Conservation (phyloP, 805 yeast genomes). For the Crinitomyces ghanaensis region DNA sequence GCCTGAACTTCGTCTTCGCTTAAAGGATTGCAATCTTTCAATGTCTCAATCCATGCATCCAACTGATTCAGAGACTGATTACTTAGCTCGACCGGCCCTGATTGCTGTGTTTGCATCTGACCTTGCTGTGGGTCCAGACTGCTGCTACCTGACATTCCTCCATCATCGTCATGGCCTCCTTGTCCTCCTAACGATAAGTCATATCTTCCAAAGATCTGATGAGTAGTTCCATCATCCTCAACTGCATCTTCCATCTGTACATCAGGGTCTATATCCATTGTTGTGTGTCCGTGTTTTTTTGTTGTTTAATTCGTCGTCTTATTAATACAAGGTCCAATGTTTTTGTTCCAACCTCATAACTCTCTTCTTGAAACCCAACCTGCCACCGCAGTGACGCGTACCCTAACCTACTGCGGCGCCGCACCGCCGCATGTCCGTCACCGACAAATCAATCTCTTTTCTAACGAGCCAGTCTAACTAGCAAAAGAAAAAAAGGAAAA, state of each 20-base stretch:
- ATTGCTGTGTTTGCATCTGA: conserved; percentile 23
- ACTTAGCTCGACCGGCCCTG: conserved; percentile 42
- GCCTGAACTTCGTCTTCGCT: conserved; percentile 69
- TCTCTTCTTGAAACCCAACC: not conserved
- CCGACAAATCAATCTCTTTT: no score
- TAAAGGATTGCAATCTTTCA: conserved; percentile 30
- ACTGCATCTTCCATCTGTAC: conserved; percentile 29
- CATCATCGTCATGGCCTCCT: conserved; percentile 33
- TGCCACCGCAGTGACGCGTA: no score
- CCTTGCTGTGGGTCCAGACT: conserved; percentile 5
- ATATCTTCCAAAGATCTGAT: conserved; percentile 7
- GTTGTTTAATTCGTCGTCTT: no score
- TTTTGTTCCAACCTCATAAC: no score
- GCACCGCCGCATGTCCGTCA: no score
- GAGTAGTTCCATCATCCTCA: conserved; percentile 44
- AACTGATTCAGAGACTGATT: conserved; percentile 49
- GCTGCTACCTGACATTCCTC: conserved; percentile 34
- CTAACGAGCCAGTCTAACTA: no score
- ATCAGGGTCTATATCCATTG: conserved; percentile 29
- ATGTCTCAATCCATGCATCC: conserved; percentile 82
- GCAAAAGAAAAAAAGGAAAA: no score
- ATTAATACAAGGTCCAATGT: no score
- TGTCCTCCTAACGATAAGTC: conserved; percentile 31
- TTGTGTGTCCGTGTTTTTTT: no score
- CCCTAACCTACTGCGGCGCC: no score